Evolutionary conservation across 495 filamentous ascomycete species (phyloP).

Genomic region (Talaromyces proteolyticus): DNA sequence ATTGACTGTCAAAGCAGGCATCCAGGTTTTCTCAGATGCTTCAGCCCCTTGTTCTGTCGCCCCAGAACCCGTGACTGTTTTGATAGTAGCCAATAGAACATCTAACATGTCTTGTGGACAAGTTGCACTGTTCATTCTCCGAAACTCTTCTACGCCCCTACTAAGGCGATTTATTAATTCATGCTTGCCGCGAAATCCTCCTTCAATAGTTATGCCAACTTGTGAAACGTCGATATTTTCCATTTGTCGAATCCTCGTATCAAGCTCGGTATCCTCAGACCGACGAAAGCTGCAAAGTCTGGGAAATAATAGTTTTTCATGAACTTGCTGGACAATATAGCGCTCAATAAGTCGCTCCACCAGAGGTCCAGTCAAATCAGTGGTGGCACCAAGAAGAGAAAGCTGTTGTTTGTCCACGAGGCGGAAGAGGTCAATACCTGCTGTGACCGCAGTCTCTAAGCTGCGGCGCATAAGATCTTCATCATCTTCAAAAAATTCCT

Average conservation of each 20-base stretch:
- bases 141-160: conserved; percentile 81
- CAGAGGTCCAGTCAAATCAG: conserved; percentile 84
- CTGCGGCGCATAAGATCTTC: conserved; percentile 81
- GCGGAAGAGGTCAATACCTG: conserved; percentile 93
- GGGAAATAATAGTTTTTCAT: conserved; percentile 80
- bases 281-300: conserved; percentile 71
- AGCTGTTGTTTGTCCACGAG: conserved; percentile 93
- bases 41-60: conserved; percentile 19
- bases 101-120: conserved; percentile 95
- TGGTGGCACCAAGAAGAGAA: conserved; percentile 84
- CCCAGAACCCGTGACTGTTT: conserved; percentile 60
- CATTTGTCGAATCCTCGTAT: conserved; percentile 87
- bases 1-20: conserved; percentile 72
- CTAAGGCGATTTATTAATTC: conserved; percentile 65
- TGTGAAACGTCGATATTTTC: conserved; percentile 90
- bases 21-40: conserved; percentile 50
- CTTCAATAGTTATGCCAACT: conserved; percentile 78
- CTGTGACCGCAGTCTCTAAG: conserved; percentile 85
- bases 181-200: conserved; percentile 62
- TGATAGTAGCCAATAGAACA: conserved; percentile 79
- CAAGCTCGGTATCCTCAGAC: conserved; percentile 83
- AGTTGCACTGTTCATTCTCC: conserved; percentile 75
- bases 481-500: conserved; percentile 66
- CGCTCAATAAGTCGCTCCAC: conserved; percentile 94
- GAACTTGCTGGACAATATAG: conserved; percentile 90